These are phyloP conservation scores for Emericellopsis cladophorae DNA, from an alignment of 2,329 filamentous ascomycete species.

Conservation along the genomic window DNA sequence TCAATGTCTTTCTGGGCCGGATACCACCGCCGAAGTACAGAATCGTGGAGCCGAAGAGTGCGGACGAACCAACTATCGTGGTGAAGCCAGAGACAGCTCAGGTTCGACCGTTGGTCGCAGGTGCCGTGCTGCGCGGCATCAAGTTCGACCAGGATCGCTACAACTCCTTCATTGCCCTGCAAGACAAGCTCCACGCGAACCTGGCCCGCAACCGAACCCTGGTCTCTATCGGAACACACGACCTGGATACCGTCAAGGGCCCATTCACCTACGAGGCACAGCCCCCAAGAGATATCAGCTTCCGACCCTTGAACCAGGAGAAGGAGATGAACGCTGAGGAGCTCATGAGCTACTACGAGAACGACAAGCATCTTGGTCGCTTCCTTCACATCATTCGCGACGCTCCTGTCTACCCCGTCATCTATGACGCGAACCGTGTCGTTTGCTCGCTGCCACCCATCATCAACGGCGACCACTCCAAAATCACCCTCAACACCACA, in stretches of 20 bases:
- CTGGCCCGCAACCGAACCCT: conserved; percentile 84
- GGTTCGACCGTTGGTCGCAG: conserved; percentile 80
- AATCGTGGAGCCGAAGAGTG: conserved; percentile 57
- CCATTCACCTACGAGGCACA: conserved; percentile 96
- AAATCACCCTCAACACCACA: conserved; percentile 81
- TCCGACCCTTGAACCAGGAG: conserved; percentile 80
- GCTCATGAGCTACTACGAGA: conserved; percentile 91
- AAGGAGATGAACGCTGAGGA: conserved; percentile 78
- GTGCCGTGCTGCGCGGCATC: conserved; percentile 79
- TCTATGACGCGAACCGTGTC: conserved; percentile 75
- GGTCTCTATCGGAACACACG: conserved; percentile 95
- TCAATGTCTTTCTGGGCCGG: conserved; percentile 85
- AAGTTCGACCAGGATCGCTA: conserved; percentile 86
- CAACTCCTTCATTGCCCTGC: conserved; percentile 92
- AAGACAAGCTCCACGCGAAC: conserved; percentile 97
- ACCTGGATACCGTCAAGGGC: conserved; percentile 83
- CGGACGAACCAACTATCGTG: conserved; percentile 67
- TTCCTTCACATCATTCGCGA: conserved; percentile 93
- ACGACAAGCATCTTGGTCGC: conserved; percentile 80
- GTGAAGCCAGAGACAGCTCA: conserved; percentile 63
- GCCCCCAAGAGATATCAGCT: conserved; percentile 82
- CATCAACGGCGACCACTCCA: conserved; percentile 95
- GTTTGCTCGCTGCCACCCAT: conserved; percentile 94
- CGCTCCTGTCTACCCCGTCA: conserved; percentile 87
- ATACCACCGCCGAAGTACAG: conserved; percentile 67